Percentiles rank a stretch among this genome's conserved stretches.
Evolutionary conservation across 1,284 basidiomycete species (phyloP).

Genomic region (Phenoliferia sp.): DNA sequence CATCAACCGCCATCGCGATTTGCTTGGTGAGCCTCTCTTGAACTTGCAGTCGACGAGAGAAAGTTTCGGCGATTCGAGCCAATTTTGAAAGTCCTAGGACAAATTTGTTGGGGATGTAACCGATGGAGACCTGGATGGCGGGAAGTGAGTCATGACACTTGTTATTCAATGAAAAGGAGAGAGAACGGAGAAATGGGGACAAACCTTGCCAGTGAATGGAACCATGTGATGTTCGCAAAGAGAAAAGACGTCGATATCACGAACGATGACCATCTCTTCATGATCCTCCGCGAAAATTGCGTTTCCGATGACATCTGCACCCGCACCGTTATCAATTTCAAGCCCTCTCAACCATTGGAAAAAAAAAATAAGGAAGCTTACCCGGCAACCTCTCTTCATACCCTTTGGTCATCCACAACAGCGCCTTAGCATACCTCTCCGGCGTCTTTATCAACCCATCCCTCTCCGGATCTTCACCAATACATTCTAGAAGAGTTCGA

Average conservation of each 20-base stretch:
- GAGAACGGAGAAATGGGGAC: slow-evolving; percentile 37
- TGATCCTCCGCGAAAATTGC: slow-evolving; percentile 99
- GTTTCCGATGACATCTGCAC: slow-evolving; percentile 90
- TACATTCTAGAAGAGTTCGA: slow-evolving; percentile 88
- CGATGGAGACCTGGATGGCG: slow-evolving; percentile 56
- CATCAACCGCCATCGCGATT: slow-evolving; percentile 92
- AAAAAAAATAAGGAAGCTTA: slow-evolving; percentile 38
- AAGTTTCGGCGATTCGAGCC: slow-evolving; percentile 95
- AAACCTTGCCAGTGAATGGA: slow-evolving; percentile 93
- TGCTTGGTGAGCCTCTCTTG: slow-evolving; percentile 98
- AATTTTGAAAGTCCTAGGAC: slow-evolving; percentile 97
- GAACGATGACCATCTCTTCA: slow-evolving; percentile 98
- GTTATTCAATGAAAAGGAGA: slow-evolving; percentile 4
- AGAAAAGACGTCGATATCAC: slow-evolving; percentile 95
- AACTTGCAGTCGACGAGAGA: slow-evolving; percentile 89
- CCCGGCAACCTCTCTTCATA: slow-evolving; percentile 92
- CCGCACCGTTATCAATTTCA: background rate
- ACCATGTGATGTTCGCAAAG: slow-evolving; percentile 99
- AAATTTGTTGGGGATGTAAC: slow-evolving; percentile 88
- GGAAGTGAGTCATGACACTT: background rate
- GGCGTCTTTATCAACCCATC: slow-evolving; percentile 89
- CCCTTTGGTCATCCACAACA: slow-evolving; percentile 99
- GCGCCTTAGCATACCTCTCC: slow-evolving; percentile 90
- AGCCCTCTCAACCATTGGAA: background rate
- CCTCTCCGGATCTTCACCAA: slow-evolving; percentile 95